A percentile compares a stretch with the other conserved stretches of the same genome.
These are phyloP conservation scores for Primulina huaijiensis DNA, from an alignment of 257 asterid genomes.

Conservation along the genomic window DNA sequence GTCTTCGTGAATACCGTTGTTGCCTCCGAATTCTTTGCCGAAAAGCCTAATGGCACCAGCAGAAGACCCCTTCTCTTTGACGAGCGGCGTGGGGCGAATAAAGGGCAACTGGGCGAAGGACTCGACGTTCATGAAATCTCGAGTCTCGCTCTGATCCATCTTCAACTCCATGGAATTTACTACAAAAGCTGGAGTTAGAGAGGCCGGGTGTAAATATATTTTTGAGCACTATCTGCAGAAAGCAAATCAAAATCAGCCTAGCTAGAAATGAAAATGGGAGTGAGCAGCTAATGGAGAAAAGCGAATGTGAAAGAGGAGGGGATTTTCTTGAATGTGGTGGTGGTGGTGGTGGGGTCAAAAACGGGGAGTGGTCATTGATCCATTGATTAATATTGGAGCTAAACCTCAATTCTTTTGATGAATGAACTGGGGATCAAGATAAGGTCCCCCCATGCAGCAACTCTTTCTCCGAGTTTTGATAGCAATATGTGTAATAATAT, in stretches of 20 bases:
- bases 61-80: constrained; percentile 30
- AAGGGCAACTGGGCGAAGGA: constrained; percentile 94
- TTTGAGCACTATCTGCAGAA: background rate
- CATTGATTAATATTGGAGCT: constrained; percentile 40
- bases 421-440: constrained; percentile 27
- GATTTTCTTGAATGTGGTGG: constrained; percentile 19
- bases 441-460: constrained; percentile 30
- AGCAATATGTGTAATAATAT: constrained; percentile 15
- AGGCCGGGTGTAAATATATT: too few relatives aligned
- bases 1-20: constrained; percentile 15
- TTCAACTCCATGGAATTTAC: constrained; percentile 49
- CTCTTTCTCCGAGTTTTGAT: constrained; percentile 23
- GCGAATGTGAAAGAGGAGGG: constrained; percentile 16
- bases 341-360: constrained; percentile 36
- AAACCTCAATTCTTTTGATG: constrained; percentile 35
- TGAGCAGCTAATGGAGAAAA: constrained; percentile 7
- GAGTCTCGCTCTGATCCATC: constrained; percentile 56
- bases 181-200: background rate
- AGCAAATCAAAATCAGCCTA: background rate
- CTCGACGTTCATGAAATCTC: constrained; percentile 79
- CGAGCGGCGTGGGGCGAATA: constrained; percentile 53
- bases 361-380: constrained; percentile 36
- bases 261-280: background rate
- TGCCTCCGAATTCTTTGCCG: constrained; percentile 66
- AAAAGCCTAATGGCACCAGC: constrained; percentile 61